These are phyloP conservation scores for Populus alba DNA, from an alignment of 345 rosid species.

Conservation along the genomic window DNA sequence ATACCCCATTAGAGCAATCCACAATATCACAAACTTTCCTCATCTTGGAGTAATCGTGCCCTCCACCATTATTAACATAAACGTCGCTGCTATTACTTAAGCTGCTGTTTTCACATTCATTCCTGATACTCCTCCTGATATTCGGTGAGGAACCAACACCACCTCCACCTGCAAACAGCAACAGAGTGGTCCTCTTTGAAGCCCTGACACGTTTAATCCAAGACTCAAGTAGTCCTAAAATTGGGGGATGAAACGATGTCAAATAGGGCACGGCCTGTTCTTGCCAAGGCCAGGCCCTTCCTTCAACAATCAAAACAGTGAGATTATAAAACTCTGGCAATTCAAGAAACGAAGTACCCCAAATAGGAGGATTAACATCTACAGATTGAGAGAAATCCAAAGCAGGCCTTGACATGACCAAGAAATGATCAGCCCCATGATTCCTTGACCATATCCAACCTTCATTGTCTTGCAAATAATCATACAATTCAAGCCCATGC, in stretches of 20 bases:
- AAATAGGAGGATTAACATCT: constrained; percentile 64
- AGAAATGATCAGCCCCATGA: constrained; percentile 73
- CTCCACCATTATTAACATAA: neutral
- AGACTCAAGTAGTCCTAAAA: constrained; percentile 48
- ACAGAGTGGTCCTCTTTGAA: constrained; percentile 50
- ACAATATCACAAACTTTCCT: constrained; percentile 60
- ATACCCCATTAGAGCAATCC: constrained; percentile 83
- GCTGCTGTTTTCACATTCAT: constrained; percentile 54
- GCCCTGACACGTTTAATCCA: constrained; percentile 65
- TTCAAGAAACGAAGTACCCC: constrained; percentile 94
- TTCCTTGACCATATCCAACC: constrained; percentile 57
- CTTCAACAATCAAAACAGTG: constrained; percentile 65
- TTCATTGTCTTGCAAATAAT: constrained; percentile 39
- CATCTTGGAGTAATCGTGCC: constrained; percentile 14
- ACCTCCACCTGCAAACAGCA: constrained; percentile 91
- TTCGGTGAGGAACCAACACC: constrained; percentile 59
- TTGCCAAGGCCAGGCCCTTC: constrained; percentile 85
- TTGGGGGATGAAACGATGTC: constrained; percentile 86
- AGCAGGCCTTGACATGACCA: constrained; percentile 87
- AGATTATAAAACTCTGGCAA: constrained; percentile 72
- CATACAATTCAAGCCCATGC: constrained; percentile 69
- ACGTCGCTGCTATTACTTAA: neutral
- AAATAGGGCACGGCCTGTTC: constrained; percentile 90
- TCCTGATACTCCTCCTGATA: constrained; percentile 75
- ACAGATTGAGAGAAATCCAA: constrained; percentile 90